Evolutionary conservation across 2,329 filamentous ascomycete species (phyloP).

Genomic region (Leptographium galeiforme): DNA sequence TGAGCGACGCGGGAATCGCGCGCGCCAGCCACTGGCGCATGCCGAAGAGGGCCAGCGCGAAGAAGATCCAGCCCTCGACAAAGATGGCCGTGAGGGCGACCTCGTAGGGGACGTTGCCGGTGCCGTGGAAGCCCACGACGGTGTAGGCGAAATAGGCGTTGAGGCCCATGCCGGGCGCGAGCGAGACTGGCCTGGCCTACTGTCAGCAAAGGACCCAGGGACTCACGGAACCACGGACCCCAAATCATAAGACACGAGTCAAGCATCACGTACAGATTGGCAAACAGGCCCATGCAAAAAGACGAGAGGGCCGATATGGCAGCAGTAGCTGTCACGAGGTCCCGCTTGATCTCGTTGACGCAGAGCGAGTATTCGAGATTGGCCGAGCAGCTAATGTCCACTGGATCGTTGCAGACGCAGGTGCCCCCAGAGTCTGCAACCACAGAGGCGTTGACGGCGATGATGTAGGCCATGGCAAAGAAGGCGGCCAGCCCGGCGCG

Average conservation of each 20-base stretch:
- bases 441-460: constrained; percentile 59
- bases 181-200: constrained; percentile 4
- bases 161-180: constrained; percentile 51
- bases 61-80: constrained; percentile 49
- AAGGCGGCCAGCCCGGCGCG: constrained; percentile 70
- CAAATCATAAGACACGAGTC: neutral
- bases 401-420: constrained; percentile 46
- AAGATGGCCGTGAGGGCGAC: constrained; percentile 51
- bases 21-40: constrained; percentile 60
- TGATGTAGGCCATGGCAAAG: constrained; percentile 74
- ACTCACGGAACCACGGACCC: too few species aligned
- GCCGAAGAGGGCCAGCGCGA: constrained; percentile 49
- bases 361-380: constrained; percentile 15
- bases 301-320: constrained; percentile 62
- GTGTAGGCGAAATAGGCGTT: constrained; percentile 57
- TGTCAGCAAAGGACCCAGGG: neutral
- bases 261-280: constrained; percentile 49
- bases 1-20: constrained; percentile 48
- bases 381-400: constrained; percentile 13
- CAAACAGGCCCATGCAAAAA: constrained; percentile 67
- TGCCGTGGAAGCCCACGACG: constrained; percentile 47
- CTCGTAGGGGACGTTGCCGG: constrained; percentile 41
- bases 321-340: constrained; percentile 70
- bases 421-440: constrained; percentile 65
- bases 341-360: constrained; percentile 32